These are phyloP conservation scores for Phialemoniopsis sp. DNA, from an alignment of 2,329 filamentous ascomycete species.

Conservation along the genomic window DNA sequence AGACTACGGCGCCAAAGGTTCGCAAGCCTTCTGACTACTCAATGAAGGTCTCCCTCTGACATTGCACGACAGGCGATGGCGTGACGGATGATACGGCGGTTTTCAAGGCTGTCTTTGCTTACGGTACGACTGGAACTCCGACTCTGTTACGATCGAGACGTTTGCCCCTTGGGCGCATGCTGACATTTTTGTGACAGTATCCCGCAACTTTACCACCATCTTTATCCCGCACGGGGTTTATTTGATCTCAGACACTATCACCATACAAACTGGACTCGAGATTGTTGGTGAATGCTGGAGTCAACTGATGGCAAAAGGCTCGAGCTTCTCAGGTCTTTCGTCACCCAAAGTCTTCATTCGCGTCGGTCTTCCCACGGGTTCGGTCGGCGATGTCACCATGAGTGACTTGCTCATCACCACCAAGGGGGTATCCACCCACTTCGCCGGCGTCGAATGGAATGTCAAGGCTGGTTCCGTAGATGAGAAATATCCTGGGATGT, in stretches of 20 bases:
- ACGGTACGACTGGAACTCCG: too few species aligned
- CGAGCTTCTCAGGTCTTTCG: conserved; percentile 17
- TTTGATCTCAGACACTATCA: conserved; percentile 1
- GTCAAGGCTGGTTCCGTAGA: conserved; percentile 47
- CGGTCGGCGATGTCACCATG: conserved; percentile 62
- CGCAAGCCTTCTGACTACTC: too few species aligned
- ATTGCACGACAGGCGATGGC: conserved; percentile 1
- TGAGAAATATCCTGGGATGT: conserved; percentile 27
- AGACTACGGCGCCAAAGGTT: too few species aligned
- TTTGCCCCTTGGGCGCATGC: too few species aligned
- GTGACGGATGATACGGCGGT: conserved; percentile 6
- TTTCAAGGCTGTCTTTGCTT: conserved; percentile 3
- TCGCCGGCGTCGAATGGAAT: conserved; percentile 70
- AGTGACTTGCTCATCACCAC: conserved; percentile 58
- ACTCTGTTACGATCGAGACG: too few species aligned
- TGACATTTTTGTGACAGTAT: too few species aligned
- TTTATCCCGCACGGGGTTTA: conserved; percentile 1
- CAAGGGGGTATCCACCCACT: conserved; percentile 52
- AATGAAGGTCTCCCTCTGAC: background rate
- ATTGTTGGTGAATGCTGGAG: too few species aligned
- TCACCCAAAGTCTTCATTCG: conserved; percentile 64
- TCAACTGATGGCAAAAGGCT: too few species aligned
- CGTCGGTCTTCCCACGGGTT: conserved; percentile 56
- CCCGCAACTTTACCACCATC: background rate
- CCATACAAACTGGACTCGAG: too few species aligned